Evolutionary conservation across 2,329 filamentous ascomycete species (phyloP), one percentile per base, ranked within the genome.

Genomic region (Aspergillus caelatus): DNA sequence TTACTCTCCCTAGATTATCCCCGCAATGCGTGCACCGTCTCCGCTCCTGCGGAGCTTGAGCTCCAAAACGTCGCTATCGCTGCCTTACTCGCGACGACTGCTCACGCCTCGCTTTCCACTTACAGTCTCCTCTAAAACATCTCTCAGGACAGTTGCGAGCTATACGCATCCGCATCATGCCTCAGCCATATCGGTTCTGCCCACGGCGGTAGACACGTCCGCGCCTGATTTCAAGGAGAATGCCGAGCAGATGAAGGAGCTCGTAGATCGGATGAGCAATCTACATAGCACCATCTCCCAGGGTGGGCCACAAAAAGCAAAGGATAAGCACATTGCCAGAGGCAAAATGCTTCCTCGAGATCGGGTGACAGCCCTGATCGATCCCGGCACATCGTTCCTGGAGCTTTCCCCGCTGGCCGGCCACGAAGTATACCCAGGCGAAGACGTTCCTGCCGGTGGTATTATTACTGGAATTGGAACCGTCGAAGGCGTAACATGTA

Each of bases 291-390:
- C 85, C 68, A 90, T 92, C 62, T 87, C 92, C 57, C 84, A 86
- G 67, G 94, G 94, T 59, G 95, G 95, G 0, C 81, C 92, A 1
- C 85, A 89, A 62, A 95, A 95, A 77, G 92, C 94, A 4, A 85
- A 91, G 63, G 88, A 94, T 67, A 97, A 97, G 82, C 94, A 98
- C 75, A 79, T 96, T 26, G 87, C 89, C 39, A 85, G 94, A 70
- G 92, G 92, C 67, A 98, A 98, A 85, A 97, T 98, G 93, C 85
- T 99, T 62, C 93, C 94, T 2, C 84, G 95, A 68, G 94, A 98
- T 78, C 89, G 94, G 39, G 88, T 99, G 60, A 91, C 93, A 0
- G 91, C 93, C 5, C 82, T 99, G 67, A 86, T 97, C 66, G 94
- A 99, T 74, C 91, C 92, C 0, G 94, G 94, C 5, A 94, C 92